Conservation (phyloP, 257 asterid genomes). For the Solanum appendiculatum region DNA sequence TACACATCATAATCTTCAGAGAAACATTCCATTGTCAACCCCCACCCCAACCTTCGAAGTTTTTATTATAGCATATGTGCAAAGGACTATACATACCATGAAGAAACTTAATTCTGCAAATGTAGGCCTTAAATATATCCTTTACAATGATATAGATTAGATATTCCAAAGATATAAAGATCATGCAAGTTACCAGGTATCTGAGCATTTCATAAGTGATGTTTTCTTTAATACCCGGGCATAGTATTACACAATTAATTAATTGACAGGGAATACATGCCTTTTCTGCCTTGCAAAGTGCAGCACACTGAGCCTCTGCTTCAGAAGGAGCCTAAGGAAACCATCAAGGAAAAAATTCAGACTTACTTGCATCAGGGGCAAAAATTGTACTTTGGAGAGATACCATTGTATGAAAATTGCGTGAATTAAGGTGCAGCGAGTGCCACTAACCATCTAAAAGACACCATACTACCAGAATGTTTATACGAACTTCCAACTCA, state of each 20-base stretch:
- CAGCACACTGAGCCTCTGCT: slow-evolving; percentile 98
- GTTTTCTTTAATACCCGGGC: neutral
- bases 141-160: neutral
- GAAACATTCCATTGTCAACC: neutral
- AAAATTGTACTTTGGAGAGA: neutral
- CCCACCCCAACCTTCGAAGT: neutral
- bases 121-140: neutral
- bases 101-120: neutral
- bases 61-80: neutral
- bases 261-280: slow-evolving; percentile 26
- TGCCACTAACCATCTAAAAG: neutral
- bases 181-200: neutral
- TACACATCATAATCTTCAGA: neutral
- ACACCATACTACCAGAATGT: neutral
- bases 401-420: neutral
- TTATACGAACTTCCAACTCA: slow-evolving; percentile 17
- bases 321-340: slow-evolving; percentile 84
- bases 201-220: neutral
- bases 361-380: neutral
- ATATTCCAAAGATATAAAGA: neutral
- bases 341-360: neutral
- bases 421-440: neutral
- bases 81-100: neutral
- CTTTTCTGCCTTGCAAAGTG: slow-evolving; percentile 72
- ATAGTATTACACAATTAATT: slow-evolving; percentile 1